Conservation (phyloP, 306 rosid species). For the Medicago ruthenica region DNA sequence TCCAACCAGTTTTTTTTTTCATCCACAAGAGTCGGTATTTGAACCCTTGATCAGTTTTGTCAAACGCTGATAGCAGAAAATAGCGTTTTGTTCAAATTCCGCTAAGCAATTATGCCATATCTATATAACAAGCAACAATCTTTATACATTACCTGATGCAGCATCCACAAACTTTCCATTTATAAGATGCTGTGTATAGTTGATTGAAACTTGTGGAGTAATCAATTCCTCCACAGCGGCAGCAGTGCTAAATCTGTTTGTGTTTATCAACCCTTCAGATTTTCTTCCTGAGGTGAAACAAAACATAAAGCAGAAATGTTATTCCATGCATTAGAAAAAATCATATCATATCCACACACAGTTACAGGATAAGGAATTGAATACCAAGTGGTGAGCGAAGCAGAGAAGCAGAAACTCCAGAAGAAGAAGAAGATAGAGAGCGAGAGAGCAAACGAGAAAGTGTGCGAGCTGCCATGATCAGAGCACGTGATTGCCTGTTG, state of each 20-base stretch:
- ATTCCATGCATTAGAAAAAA: conserved; percentile 19
- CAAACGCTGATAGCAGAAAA: no score
- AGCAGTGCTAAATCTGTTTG: conserved; percentile 64
- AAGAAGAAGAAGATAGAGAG: conserved; percentile 42
- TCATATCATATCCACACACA: neutral
- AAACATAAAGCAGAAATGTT: neutral
- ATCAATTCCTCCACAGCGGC: conserved; percentile 66
- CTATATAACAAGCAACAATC: no score
- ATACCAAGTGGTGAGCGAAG: conserved; percentile 59
- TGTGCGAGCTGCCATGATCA: conserved; percentile 75
- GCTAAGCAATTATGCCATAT: no score
- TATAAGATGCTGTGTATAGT: conserved; percentile 70
- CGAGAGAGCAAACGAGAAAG: conserved; percentile 65
- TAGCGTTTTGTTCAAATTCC: no score
- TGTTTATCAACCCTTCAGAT: conserved; percentile 46
- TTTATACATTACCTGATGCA: conserved; percentile 63
- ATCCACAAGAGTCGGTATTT: neutral
- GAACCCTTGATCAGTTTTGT: neutral
- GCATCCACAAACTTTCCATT: conserved; percentile 88
- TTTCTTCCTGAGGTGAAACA: conserved; percentile 57
- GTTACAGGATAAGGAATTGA: conserved; percentile 2
- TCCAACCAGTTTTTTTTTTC: neutral
- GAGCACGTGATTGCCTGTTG: neutral
- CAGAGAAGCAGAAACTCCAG: conserved; percentile 55
- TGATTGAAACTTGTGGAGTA: conserved; percentile 71